A percentile compares a stretch with the other conserved stretches of the same genome.
Conservation (phyloP, 345 rosid species). For the Dimocarpus longan region DNA sequence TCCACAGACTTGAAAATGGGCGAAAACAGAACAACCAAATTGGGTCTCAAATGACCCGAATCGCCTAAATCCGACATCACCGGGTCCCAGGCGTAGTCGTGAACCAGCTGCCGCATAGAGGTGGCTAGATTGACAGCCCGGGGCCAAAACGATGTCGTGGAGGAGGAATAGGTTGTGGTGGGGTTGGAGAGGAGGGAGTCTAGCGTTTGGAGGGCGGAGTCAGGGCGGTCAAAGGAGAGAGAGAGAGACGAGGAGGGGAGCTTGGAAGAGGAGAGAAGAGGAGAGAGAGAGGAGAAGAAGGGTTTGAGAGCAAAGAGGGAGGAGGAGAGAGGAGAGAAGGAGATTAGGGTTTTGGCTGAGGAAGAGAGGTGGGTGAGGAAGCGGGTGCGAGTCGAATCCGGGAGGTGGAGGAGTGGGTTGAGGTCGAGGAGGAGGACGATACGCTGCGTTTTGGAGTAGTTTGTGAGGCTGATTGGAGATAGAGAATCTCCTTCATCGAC, state of each 20-base stretch:
- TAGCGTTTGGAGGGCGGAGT: slow-evolving; percentile 56
- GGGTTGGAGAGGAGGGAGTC: slow-evolving; percentile 28
- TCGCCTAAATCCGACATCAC: slow-evolving; percentile 38
- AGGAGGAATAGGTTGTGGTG: slow-evolving; percentile 6
- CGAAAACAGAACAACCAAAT: slow-evolving; percentile 77
- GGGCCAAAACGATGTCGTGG: slow-evolving; percentile 21
- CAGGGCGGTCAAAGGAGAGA: slow-evolving; percentile 68
- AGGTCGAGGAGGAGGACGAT: slow-evolving; percentile 77
- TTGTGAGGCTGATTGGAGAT: slow-evolving; percentile 18
- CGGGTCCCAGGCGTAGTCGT: slow-evolving; percentile 83
- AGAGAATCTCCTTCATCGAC: slow-evolving; percentile 12
- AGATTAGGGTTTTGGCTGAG: slow-evolving; percentile 55
- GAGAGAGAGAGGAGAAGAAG: slow-evolving; percentile 87
- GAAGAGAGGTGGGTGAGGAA: slow-evolving; percentile 53
- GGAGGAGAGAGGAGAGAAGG: slow-evolving; percentile 55
- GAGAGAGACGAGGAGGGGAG: slow-evolving; percentile 56
- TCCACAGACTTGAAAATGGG: slow-evolving; percentile 45
- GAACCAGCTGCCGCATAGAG: slow-evolving; percentile 71
- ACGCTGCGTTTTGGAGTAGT: slow-evolving; percentile 68
- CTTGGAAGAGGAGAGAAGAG: slow-evolving; percentile 88
- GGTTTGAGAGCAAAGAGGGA: slow-evolving; percentile 80
- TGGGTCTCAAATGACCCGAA: slow-evolving; percentile 42
- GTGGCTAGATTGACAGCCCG: slow-evolving; percentile 54
- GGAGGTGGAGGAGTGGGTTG: slow-evolving; percentile 54
- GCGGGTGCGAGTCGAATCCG: slow-evolving; percentile 20